Conservation (phyloP, 495 filamentous ascomycete genomes). For the Penicillium canescens region DNA sequence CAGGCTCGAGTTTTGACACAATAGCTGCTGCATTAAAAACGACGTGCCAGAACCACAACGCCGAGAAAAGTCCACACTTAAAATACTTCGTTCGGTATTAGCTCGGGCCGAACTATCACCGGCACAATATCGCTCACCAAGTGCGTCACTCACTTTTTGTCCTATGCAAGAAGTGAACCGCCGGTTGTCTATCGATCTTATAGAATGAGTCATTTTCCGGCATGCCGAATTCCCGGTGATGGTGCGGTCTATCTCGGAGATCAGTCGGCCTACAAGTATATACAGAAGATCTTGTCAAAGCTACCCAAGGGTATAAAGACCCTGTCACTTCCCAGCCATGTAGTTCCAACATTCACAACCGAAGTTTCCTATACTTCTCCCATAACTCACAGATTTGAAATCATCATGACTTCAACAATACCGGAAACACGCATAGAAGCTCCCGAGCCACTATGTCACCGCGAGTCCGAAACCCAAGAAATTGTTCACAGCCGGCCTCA, state of each 20-base stretch:
- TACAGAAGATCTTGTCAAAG: neutral
- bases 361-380: neutral
- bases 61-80: slow-evolving; percentile 1
- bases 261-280: neutral
- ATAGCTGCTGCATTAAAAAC: too few species aligned
- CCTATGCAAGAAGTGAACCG: too few species aligned
- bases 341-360: neutral
- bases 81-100: neutral
- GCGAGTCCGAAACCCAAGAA: slow-evolving; percentile 21
- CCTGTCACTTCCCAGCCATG: neutral
- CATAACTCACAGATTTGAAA: neutral
- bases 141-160: neutral
- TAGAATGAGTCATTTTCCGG: neutral
- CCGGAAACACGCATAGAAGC: neutral
- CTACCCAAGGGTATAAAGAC: neutral
- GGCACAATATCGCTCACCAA: neutral
- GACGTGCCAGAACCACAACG: neutral
- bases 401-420: slow-evolving; percentile 4
- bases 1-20: neutral
- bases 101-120: neutral
- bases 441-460: neutral
- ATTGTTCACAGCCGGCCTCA: slow-evolving; percentile 16
- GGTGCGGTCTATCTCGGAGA: slow-evolving; percentile 1
- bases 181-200: too few species aligned
- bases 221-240: neutral